These are phyloP conservation scores for Leishmania martiniquensis DNA, from an alignment of 208 protist genomes.

Conservation along the genomic window DNA sequence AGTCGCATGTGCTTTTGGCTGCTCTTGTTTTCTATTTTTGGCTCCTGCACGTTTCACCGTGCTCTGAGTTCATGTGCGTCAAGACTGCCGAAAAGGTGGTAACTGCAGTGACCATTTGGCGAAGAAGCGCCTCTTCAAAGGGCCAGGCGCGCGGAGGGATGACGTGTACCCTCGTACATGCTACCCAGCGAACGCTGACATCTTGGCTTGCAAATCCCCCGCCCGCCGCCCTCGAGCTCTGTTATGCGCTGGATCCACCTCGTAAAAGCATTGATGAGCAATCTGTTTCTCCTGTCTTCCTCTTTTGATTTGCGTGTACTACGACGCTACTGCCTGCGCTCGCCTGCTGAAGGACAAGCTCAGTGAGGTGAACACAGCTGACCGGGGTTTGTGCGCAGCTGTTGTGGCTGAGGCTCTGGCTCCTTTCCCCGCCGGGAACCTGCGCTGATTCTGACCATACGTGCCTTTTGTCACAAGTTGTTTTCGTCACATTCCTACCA, in stretches of 20 bases:
- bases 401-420: background rate
- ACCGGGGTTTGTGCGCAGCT: background rate
- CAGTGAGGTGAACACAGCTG: background rate
- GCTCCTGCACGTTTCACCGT: background rate
- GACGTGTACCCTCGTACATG: background rate
- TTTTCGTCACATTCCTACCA: background rate
- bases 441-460: background rate
- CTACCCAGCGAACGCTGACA: background rate
- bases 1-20: background rate
- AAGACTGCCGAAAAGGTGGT: background rate
- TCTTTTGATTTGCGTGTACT: background rate
- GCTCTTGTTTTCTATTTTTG: background rate
- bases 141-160: too few species aligned
- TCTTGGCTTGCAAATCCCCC: background rate
- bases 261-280: background rate
- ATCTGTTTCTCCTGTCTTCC: background rate
- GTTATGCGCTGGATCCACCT: background rate
- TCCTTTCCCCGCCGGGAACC: too few species aligned
- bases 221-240: too few species aligned
- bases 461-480: background rate
- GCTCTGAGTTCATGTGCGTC: background rate
- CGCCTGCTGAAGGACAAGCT: background rate
- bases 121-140: background rate
- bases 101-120: too few species aligned
- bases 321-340: background rate